Base-by-base conservation (phyloP, 495 filamentous ascomycete genomes). In the Podospora bellae-mahoneyi region DNA sequence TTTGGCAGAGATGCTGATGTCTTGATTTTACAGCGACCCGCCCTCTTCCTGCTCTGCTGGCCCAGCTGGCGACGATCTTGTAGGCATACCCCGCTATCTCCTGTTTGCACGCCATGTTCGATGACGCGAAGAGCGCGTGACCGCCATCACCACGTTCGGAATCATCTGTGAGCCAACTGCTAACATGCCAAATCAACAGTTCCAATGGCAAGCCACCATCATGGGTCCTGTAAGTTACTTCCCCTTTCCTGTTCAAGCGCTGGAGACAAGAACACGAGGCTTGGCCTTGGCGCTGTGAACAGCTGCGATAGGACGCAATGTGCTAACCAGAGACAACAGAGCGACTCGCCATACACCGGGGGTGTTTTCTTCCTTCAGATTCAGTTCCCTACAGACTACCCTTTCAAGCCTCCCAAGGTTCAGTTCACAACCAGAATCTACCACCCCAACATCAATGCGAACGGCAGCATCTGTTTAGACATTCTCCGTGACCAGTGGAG, bases 341-440 rank as follows among this genome's bases (percentile, higher is more conserved):
- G 89, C 79, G 95, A 99, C 81, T 96, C 92, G 68, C 95, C 95
- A 80, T 99, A 98, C 85, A 91, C 92, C 19, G 91, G 93, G 75
- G 95, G 95, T 73, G 94, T 99, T 71, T 99, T 99, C 87, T 99
- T 99, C 88, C 85, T 99, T 64, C 87, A 90, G 67, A 99, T 99
- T 75, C 92, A 97, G 83, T 99, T 99, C 87, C 95, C 95, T 70
- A 99, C 95, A 84, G 95, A 99, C 85, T 99, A 99, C 82, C 95
- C 95, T 4, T 99, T 99, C 88, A 99, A 99, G 88, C 96, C 95
- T 55, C 95, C 95, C 65, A 99, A 99, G 87, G 95, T 99, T 82
- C 97, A 97, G 89, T 99, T 99, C 87, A 97, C 92, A 69, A 99
- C 95, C 64, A 89, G 95, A 75, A 98, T 99, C 86, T 98, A 99